phyloP scores from a whole-genome alignment of 2,329 filamentous ascomycete genomes.

The Clonostachys byssicola region DNA sequence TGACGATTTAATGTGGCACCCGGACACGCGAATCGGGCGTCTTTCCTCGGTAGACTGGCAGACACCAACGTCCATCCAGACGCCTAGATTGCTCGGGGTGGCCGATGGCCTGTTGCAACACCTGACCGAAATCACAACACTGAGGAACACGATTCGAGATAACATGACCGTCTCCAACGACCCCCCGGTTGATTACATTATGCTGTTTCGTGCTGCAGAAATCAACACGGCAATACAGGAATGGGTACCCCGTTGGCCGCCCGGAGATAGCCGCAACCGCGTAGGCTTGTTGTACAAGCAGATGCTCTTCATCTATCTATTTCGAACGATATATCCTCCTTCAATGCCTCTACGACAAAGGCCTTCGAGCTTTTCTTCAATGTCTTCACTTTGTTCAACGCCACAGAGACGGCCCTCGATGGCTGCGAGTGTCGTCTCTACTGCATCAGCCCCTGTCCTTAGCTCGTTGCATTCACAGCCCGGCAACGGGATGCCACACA shows the following conservation, averaged over 20 bases:
- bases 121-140: slow-evolving; percentile 72
- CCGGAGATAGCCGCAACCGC: slow-evolving; percentile 50
- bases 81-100: slow-evolving; percentile 68
- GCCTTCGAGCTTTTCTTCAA: slow-evolving; percentile 16
- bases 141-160: slow-evolving; percentile 69
- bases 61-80: slow-evolving; percentile 33
- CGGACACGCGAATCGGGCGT: slow-evolving; percentile 26
- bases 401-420: slow-evolving; percentile 26
- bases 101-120: slow-evolving; percentile 77
- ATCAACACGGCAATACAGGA: slow-evolving; percentile 71
- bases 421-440: slow-evolving; percentile 18
- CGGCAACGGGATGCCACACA: slow-evolving; percentile 15
- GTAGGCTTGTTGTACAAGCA: slow-evolving; percentile 59
- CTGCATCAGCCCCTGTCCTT: slow-evolving; percentile 10
- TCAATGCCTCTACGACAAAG: slow-evolving; percentile 17
- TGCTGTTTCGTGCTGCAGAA: slow-evolving; percentile 66
- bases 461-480: slow-evolving; percentile 5
- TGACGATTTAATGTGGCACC: slow-evolving; percentile 55
- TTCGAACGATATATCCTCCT: slow-evolving; percentile 57
- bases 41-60: slow-evolving; percentile 39
- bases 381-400: slow-evolving; percentile 7
- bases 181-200: slow-evolving; percentile 69
- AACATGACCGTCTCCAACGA: slow-evolving; percentile 59
- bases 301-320: slow-evolving; percentile 63
- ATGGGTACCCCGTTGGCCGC: slow-evolving; percentile 65